phyloP scores from a whole-genome alignment of 2,329 filamentous ascomycete species.

The Microsporum ferrugineum region DNA sequence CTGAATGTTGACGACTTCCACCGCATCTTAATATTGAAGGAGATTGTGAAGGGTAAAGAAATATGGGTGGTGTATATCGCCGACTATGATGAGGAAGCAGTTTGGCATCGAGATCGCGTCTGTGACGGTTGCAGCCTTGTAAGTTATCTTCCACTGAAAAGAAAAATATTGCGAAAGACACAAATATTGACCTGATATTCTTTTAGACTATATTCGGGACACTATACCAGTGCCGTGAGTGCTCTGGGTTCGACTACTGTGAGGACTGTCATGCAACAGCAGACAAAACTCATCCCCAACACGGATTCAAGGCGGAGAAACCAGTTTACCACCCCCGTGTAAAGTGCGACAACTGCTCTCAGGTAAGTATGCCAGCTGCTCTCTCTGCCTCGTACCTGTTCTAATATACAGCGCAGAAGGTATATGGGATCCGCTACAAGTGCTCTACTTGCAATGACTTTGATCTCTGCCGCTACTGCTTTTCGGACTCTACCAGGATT shows the following conservation, averaged over 20 bases:
- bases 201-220: conserved; percentile 4
- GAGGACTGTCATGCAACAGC: background rate
- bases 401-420: background rate
- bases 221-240: conserved; percentile 3
- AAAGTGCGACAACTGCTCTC: conserved; percentile 1
- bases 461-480: conserved; percentile 4
- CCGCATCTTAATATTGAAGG: conserved; percentile 1
- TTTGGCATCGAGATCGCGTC: conserved; percentile 4
- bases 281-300: background rate
- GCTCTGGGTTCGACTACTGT: conserved; percentile 7
- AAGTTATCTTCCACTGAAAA: background rate
- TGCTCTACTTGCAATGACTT: conserved; percentile 3
- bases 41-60: background rate
- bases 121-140: conserved; percentile 6
- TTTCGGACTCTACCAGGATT: background rate
- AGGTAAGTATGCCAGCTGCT: background rate
- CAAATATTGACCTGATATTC: background rate
- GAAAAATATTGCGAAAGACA: background rate
- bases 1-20: background rate
- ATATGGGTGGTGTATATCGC: conserved; percentile 8
- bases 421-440: conserved; percentile 7
- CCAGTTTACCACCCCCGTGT: background rate
- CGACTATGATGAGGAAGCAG: background rate
- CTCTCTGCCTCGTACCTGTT: no score
- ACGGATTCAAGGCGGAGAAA: conserved; percentile 3